Conservation (phyloP, 306 rosid genomes). For the Prunus salicina region DNA sequence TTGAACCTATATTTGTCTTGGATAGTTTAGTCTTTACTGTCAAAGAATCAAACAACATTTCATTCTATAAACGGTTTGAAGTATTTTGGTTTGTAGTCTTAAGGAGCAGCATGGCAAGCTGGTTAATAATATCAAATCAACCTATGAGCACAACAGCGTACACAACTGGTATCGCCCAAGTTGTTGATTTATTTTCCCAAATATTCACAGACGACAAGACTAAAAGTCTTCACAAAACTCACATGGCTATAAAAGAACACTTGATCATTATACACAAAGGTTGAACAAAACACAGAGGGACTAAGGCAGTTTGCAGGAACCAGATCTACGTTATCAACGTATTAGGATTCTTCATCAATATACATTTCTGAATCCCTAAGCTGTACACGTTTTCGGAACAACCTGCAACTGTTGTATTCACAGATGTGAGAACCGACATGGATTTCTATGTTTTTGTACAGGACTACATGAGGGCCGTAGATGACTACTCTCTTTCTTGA, state of each 20-base stretch:
- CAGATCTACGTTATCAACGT: neutral
- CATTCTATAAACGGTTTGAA: too few relatives aligned
- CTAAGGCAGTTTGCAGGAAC: neutral
- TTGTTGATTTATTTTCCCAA: too few relatives aligned
- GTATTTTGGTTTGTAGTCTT: neutral
- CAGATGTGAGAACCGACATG: constrained; percentile 6
- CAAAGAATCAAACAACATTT: neutral
- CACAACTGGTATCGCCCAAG: too few relatives aligned
- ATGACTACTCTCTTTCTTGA: constrained; percentile 36
- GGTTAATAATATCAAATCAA: neutral
- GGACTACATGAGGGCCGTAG: neutral
- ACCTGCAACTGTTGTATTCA: constrained; percentile 26
- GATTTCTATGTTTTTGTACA: constrained; percentile 18
- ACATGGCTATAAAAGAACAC: neutral
- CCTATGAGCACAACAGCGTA: too few relatives aligned
- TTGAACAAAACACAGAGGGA: neutral
- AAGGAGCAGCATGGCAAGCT: too few relatives aligned
- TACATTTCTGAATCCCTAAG: constrained; percentile 40
- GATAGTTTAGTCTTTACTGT: neutral
- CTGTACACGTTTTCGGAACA: constrained; percentile 15
- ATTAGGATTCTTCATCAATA: constrained; percentile 39
- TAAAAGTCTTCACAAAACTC: neutral
- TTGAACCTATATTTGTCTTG: neutral
- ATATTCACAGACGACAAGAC: neutral
- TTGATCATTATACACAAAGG: neutral